phyloP scores from a whole-genome alignment of 805 yeast species.

The Saccharomyces mikatae region DNA sequence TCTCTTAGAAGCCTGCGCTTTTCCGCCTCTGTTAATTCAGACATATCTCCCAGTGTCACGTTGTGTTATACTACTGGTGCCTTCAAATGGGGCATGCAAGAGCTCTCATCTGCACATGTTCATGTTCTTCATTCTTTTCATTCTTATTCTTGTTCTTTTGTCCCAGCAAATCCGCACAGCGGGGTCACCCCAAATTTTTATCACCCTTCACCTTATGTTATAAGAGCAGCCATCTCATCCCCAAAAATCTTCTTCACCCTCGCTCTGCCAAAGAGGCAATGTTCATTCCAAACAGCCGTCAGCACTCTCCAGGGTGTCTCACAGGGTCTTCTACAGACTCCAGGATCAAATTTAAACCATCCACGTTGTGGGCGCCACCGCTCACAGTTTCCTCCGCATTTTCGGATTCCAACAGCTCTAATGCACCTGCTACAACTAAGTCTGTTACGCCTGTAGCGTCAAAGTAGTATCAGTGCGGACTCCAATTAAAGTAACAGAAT shows the following conservation, averaged over 20 bases:
- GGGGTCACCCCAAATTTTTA: neutral
- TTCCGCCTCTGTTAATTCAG: constrained; percentile 45
- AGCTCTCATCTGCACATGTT: neutral
- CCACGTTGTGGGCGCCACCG: neutral
- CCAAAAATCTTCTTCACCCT: neutral
- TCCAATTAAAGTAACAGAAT: neutral
- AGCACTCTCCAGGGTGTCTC: neutral
- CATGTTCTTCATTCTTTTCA: neutral
- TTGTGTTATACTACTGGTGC: neutral
- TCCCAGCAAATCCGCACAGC: neutral
- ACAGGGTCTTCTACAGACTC: neutral
- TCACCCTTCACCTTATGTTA: neutral
- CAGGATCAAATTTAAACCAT: neutral
- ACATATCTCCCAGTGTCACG: constrained; percentile 25
- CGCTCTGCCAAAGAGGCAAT: neutral
- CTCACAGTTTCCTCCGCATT: neutral
- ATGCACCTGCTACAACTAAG: neutral
- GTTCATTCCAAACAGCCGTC: neutral
- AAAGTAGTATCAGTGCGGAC: neutral
- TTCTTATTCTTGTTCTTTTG: neutral
- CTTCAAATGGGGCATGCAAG: neutral
- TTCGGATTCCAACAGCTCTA: neutral
- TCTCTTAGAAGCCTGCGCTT: constrained; percentile 51
- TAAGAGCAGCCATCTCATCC: neutral
- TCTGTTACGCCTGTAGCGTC: neutral